Percentiles rank a stretch among this genome's conserved stretches.
Evolutionary conservation across 257 asterid genomes (phyloP).

Genomic region (Nicotiana undulata): DNA sequence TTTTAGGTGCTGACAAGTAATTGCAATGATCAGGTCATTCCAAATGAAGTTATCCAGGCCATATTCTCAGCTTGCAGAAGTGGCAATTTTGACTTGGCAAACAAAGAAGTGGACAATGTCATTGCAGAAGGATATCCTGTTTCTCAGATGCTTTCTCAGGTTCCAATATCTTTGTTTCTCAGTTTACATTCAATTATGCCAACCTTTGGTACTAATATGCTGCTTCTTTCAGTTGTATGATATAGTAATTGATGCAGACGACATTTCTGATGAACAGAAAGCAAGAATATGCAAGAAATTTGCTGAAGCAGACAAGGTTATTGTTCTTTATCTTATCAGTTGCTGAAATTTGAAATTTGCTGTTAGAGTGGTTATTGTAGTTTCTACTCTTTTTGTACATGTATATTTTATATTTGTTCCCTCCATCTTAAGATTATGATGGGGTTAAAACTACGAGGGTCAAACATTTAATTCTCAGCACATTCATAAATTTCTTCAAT

Average conservation of each 20-base stretch:
- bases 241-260: conserved; percentile 54
- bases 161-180: conserved; percentile 16
- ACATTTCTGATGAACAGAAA: conserved; percentile 70
- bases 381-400: not conserved
- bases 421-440: not conserved
- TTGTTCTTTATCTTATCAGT: conserved; percentile 3
- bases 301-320: conserved; percentile 92
- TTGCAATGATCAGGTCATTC: conserved; percentile 57
- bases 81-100: conserved; percentile 76
- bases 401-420: not conserved
- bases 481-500: no score
- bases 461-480: not conserved
- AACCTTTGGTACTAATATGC: conserved; percentile 21
- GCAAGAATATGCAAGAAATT: conserved; percentile 87
- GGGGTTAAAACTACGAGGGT: not conserved
- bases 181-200: not conserved
- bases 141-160: conserved; percentile 92
- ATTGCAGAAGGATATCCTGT: conserved; percentile 95
- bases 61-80: conserved; percentile 70
- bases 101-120: conserved; percentile 72
- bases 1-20: not conserved
- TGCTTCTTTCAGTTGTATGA: conserved; percentile 62
- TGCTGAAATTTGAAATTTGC: no score
- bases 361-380: not conserved
- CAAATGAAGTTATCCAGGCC: conserved; percentile 50